Conservation (phyloP, 2,329 filamentous ascomycete species). For the Arthroderma uncinatum region DNA sequence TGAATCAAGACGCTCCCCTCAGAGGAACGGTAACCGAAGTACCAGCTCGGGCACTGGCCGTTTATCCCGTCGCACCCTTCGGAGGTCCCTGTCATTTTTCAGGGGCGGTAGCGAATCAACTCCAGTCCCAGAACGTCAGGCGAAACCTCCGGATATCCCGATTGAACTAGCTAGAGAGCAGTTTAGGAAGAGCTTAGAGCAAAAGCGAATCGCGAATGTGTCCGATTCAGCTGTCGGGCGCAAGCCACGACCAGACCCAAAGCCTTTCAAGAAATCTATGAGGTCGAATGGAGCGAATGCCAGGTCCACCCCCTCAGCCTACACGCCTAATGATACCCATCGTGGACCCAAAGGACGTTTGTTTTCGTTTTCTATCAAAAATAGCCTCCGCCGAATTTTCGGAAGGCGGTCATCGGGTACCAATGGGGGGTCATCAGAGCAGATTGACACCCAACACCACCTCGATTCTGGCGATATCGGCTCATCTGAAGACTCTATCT, state of each 20-base stretch:
- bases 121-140: slow-evolving; percentile 16
- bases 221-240: slow-evolving; percentile 11
- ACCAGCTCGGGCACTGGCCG: slow-evolving; percentile 5
- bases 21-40: slow-evolving; percentile 7
- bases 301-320: background rate
- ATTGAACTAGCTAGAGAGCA: slow-evolving; percentile 34
- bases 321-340: slow-evolving; percentile 12
- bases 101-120: slow-evolving; percentile 19
- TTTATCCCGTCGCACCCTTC: slow-evolving; percentile 21
- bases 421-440: background rate
- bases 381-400: slow-evolving; percentile 32
- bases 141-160: slow-evolving; percentile 11
- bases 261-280: slow-evolving; percentile 29
- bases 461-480: background rate
- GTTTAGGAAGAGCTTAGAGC: slow-evolving; percentile 23
- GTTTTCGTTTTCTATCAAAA: slow-evolving; percentile 34
- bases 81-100: slow-evolving; percentile 36
- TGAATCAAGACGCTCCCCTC: background rate
- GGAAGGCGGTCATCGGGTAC: slow-evolving; percentile 21
- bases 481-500: background rate
- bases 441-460: background rate
- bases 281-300: slow-evolving; percentile 15
- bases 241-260: slow-evolving; percentile 23
- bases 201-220: slow-evolving; percentile 12
- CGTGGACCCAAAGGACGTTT: slow-evolving; percentile 24